A percentile compares a stretch with the other conserved stretches of the same genome.
Conservation (phyloP, 805 yeast genomes). For the Starmerella tilneyi region DNA sequence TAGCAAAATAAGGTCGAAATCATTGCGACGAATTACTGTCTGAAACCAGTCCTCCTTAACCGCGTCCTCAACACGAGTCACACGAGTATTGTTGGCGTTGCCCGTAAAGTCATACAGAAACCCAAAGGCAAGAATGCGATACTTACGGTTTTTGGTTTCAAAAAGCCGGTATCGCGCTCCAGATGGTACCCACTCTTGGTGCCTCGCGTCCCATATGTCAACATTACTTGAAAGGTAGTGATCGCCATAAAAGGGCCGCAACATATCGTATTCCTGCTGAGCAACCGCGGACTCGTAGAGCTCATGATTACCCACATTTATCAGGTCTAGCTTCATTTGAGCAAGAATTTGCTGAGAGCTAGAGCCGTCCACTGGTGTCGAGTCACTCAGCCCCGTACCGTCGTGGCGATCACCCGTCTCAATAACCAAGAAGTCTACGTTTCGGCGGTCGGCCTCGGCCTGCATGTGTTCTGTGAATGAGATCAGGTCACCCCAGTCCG, state of each 20-base stretch:
- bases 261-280: conserved; percentile 49
- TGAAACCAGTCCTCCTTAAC: conserved; percentile 57
- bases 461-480: conserved; percentile 52
- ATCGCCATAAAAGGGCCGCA: conserved; percentile 48
- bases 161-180: conserved; percentile 61
- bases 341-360: conserved; percentile 54
- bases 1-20: conserved; percentile 57
- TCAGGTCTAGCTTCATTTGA: conserved; percentile 55
- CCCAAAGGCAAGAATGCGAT: conserved; percentile 57
- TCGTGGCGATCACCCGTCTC: conserved; percentile 94
- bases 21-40: conserved; percentile 34
- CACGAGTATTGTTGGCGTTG: conserved; percentile 50
- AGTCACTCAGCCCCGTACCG: conserved; percentile 84
- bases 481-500: conserved; percentile 86
- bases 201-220: conserved; percentile 31
- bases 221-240: conserved; percentile 46
- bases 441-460: conserved; percentile 35
- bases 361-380: conserved; percentile 61
- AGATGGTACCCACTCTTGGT: conserved; percentile 42
- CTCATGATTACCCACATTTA: conserved; percentile 89
- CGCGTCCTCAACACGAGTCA: conserved; percentile 49
- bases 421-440: conserved; percentile 57
- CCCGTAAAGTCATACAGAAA: conserved; percentile 68
- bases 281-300: conserved; percentile 60
- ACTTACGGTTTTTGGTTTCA: conserved; percentile 44